These are phyloP conservation scores for Epicoccum nigrum DNA, from an alignment of 2,329 filamentous ascomycete species.

Conservation along the genomic window DNA sequence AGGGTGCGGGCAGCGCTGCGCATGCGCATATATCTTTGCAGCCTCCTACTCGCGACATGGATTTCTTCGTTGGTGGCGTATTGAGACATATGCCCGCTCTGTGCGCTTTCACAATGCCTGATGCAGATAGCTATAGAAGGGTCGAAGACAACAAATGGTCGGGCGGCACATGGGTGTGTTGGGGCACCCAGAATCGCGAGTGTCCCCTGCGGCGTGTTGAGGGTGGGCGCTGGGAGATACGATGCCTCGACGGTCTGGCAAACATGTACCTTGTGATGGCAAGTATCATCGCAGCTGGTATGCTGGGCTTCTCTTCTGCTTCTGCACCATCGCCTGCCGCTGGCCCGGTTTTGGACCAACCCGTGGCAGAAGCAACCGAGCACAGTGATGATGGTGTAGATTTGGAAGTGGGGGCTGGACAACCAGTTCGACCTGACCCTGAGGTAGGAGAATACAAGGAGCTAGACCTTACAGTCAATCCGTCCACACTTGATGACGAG, in stretches of 20 bases:
- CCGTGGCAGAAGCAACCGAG: constrained; percentile 4
- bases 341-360: neutral
- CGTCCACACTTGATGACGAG: constrained; percentile 29
- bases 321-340: neutral
- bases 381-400: constrained; percentile 1
- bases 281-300: constrained; percentile 66
- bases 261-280: constrained; percentile 76
- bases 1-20: constrained; percentile 66
- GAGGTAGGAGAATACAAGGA: constrained; percentile 59
- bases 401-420: neutral
- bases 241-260: constrained; percentile 77
- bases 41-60: constrained; percentile 59
- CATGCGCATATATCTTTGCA: constrained; percentile 74
- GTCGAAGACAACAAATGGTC: constrained; percentile 74
- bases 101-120: constrained; percentile 71
- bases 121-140: constrained; percentile 71
- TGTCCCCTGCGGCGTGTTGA: constrained; percentile 72
- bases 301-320: constrained; percentile 57
- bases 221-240: constrained; percentile 76
- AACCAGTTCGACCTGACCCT: neutral
- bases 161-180: constrained; percentile 77
- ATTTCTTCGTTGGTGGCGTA: constrained; percentile 73
- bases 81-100: constrained; percentile 69
- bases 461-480: constrained; percentile 47
- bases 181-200: constrained; percentile 84